A percentile compares a stretch with the other conserved stretches of the same genome.
Conservation (phyloP, 2,329 filamentous ascomycete genomes). For the Colletotrichum phormii region DNA sequence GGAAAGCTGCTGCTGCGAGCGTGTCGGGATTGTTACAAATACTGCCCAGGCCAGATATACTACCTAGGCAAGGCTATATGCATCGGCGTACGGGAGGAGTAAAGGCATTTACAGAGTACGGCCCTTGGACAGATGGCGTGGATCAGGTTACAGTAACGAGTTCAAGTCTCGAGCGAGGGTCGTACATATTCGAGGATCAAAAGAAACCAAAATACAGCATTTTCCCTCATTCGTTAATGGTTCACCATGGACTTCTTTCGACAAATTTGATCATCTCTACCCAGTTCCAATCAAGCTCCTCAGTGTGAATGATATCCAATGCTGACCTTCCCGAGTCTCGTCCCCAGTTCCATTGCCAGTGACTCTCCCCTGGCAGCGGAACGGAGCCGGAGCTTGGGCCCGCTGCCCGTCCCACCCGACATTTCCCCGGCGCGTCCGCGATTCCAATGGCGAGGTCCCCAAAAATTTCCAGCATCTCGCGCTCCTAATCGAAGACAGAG, state of each 20-base stretch:
- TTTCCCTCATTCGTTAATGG: background rate
- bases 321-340: background rate
- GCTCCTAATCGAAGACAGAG: conserved; percentile 6
- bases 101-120: conserved; percentile 7
- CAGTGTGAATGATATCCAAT: background rate
- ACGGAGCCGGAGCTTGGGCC: conserved; percentile 32
- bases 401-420: conserved; percentile 41
- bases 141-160: background rate
- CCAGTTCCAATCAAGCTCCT: background rate
- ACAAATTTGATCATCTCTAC: background rate
- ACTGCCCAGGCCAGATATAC: background rate
- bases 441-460: conserved; percentile 13
- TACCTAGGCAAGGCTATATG: background rate
- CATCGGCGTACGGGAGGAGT: conserved; percentile 19
- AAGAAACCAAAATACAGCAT: conserved; percentile 7
- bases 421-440: conserved; percentile 48
- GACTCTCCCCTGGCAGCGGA: background rate
- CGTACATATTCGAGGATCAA: conserved; percentile 18
- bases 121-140: conserved; percentile 17
- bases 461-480: conserved; percentile 44
- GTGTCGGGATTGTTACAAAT: background rate
- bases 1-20: background rate
- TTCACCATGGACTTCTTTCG: background rate
- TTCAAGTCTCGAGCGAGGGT: background rate
- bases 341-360: background rate